phyloP scores from a whole-genome alignment of 2,329 filamentous ascomycete species.

The Aspergillus pseudoterreus region DNA sequence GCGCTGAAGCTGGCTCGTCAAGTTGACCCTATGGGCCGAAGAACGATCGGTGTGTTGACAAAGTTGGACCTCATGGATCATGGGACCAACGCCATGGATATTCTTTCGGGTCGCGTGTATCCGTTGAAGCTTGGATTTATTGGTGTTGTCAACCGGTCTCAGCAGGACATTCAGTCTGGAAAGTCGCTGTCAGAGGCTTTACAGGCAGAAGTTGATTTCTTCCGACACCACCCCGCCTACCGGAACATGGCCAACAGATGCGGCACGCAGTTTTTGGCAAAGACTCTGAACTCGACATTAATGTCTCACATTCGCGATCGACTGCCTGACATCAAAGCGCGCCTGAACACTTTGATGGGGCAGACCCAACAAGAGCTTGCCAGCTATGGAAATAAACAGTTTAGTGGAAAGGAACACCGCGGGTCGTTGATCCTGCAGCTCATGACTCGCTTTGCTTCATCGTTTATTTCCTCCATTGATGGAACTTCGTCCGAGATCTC shows the following conservation, averaged over 20 bases:
- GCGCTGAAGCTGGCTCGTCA: slow-evolving; percentile 93
- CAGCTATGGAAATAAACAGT: slow-evolving; percentile 96
- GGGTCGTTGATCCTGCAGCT: slow-evolving; percentile 92
- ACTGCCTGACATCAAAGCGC: slow-evolving; percentile 94
- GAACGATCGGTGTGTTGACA: slow-evolving; percentile 94
- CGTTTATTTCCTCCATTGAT: slow-evolving; percentile 97
- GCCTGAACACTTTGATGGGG: slow-evolving; percentile 98
- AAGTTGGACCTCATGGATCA: slow-evolving; percentile 99
- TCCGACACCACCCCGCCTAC: slow-evolving; percentile 94
- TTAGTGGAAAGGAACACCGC: slow-evolving; percentile 93
- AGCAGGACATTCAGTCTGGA: slow-evolving; percentile 94
- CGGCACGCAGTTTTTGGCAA: slow-evolving; percentile 90
- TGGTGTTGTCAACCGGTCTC: slow-evolving; percentile 94
- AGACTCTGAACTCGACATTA: slow-evolving; percentile 88
- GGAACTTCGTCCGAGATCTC: slow-evolving; percentile 98
- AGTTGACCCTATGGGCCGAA: slow-evolving; percentile 88
- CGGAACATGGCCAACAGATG: slow-evolving; percentile 91
- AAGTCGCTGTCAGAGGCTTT: slow-evolving; percentile 93
- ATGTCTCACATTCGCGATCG: slow-evolving; percentile 96
- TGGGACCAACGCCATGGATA: slow-evolving; percentile 95
- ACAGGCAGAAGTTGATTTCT: slow-evolving; percentile 87
- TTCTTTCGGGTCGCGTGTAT: slow-evolving; percentile 94
- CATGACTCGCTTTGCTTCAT: slow-evolving; percentile 97
- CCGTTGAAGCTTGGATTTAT: slow-evolving; percentile 97
- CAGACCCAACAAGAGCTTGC: slow-evolving; percentile 98